A percentile compares a stretch with the other conserved stretches of the same genome.
Conservation (phyloP, 352 stramenopile species). For the Globisporangium parvum region DNA sequence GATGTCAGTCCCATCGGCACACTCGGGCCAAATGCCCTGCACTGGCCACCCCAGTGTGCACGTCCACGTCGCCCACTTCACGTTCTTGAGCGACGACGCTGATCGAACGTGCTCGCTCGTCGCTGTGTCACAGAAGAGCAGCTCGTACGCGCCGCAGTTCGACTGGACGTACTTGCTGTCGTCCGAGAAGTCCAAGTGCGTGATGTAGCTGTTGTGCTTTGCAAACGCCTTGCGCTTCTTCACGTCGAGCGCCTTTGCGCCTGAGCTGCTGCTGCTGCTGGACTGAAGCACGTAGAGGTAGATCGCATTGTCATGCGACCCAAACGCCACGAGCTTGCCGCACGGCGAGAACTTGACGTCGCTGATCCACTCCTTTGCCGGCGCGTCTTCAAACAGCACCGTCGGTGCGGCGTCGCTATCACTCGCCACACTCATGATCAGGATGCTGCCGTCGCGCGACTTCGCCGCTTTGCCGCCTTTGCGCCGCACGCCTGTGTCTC, state of each 20-base stretch:
- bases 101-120: slow-evolving; percentile 82
- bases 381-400: slow-evolving; percentile 48
- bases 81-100: slow-evolving; percentile 66
- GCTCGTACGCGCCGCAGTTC: slow-evolving; percentile 86
- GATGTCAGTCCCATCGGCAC: slow-evolving; percentile 78
- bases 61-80: slow-evolving; percentile 88
- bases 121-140: slow-evolving; percentile 84
- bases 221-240: slow-evolving; percentile 70
- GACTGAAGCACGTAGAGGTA: slow-evolving; percentile 48
- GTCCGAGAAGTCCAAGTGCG: slow-evolving; percentile 77
- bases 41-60: slow-evolving; percentile 87
- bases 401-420: background rate
- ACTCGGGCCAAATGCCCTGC: slow-evolving; percentile 87
- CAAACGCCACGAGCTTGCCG: slow-evolving; percentile 39
- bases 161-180: slow-evolving; percentile 66
- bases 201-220: slow-evolving; percentile 81
- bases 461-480: slow-evolving; percentile 18
- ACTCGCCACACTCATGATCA: slow-evolving; percentile 19
- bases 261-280: background rate
- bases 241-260: slow-evolving; percentile 10
- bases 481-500: slow-evolving; percentile 48
- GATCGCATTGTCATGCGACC: slow-evolving; percentile 73
- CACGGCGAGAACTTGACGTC: slow-evolving; percentile 70
- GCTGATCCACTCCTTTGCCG: slow-evolving; percentile 72
- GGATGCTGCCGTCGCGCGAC: slow-evolving; percentile 44